phyloP scores from a whole-genome alignment of 768 basidiomycete species.

The Podaxis sp. region DNA sequence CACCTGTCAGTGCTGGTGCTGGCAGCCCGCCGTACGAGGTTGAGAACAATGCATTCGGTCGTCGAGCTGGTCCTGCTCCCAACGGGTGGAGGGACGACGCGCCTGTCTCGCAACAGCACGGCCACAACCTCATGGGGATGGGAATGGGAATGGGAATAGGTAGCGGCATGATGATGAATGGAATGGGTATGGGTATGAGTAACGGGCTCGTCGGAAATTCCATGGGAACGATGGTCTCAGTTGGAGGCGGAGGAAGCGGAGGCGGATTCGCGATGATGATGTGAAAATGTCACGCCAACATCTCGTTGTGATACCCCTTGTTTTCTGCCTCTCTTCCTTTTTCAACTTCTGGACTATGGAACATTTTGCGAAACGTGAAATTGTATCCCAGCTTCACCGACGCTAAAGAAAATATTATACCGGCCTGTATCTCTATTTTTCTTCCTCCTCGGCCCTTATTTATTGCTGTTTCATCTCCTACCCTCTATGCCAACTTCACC shows the following conservation, averaged over 20 bases:
- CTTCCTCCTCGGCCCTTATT: not conserved
- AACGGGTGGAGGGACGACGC: constrained; percentile 13
- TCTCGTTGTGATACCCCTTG: constrained; percentile 12
- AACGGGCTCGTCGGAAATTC: constrained; percentile 16
- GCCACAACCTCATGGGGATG: constrained; percentile 13
- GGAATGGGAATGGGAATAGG: constrained; percentile 8
- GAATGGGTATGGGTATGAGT: constrained; percentile 17
- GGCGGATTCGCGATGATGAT: constrained; percentile 26
- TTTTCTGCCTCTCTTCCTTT: constrained; percentile 1
- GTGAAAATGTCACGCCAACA: constrained; percentile 13
- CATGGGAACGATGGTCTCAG: constrained; percentile 18
- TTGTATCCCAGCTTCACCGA: not conserved
- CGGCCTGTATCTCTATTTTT: not conserved
- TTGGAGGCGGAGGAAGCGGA: constrained; percentile 21
- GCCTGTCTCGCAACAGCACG: constrained; percentile 1
- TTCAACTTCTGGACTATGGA: not conserved
- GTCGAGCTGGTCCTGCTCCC: not conserved
- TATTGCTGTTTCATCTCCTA: not conserved
- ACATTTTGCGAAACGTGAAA: constrained; percentile 1
- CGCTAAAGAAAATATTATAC: constrained; percentile 2
- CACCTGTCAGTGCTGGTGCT: constrained; percentile 13
- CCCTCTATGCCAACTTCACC: not conserved
- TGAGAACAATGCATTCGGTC: constrained; percentile 2
- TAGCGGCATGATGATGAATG: constrained; percentile 14
- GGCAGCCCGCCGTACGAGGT: constrained; percentile 18